Conservation (phyloP, 768 basidiomycete species). For the Tricholoma sp. region DNA sequence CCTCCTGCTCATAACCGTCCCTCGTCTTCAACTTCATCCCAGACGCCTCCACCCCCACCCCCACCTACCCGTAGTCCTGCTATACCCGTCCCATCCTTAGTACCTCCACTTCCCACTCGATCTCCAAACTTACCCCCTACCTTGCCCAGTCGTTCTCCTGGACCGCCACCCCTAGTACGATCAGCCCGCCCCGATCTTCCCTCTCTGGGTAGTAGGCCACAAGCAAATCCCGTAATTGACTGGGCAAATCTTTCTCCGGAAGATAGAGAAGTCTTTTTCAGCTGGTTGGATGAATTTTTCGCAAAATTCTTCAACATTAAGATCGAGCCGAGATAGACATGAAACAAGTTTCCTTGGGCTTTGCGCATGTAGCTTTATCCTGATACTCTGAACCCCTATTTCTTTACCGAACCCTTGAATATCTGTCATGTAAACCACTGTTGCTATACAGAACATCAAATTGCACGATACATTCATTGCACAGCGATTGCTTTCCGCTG, state of each 20-base stretch:
- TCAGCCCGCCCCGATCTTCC: slow-evolving; percentile 26
- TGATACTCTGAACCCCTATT: not conserved
- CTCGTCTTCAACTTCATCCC: slow-evolving; percentile 1
- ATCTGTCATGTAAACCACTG: not conserved
- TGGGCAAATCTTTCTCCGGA: slow-evolving; percentile 63
- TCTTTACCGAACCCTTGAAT: too few species aligned
- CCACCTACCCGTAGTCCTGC: slow-evolving; percentile 11
- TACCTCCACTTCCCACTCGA: slow-evolving; percentile 12
- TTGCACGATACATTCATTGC: too few species aligned
- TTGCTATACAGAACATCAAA: too few species aligned
- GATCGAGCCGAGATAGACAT: slow-evolving; percentile 11
- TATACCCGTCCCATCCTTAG: slow-evolving; percentile 17
- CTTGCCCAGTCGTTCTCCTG: slow-evolving; percentile 13
- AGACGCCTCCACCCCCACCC: slow-evolving; percentile 5
- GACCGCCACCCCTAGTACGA: slow-evolving; percentile 29
- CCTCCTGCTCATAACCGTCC: slow-evolving; percentile 15
- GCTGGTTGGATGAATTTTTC: slow-evolving; percentile 82
- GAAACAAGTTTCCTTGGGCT: not conserved
- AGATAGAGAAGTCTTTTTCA: slow-evolving; percentile 71
- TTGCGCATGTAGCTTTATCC: not conserved
- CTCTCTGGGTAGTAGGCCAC: slow-evolving; percentile 4
- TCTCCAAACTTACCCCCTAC: slow-evolving; percentile 12
- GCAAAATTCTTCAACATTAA: slow-evolving; percentile 35
- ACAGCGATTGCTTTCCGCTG: too few species aligned
- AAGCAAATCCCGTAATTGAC: slow-evolving; percentile 37